phyloP scores from a whole-genome alignment of 306 rosid species.

The Fragaria vesca region DNA sequence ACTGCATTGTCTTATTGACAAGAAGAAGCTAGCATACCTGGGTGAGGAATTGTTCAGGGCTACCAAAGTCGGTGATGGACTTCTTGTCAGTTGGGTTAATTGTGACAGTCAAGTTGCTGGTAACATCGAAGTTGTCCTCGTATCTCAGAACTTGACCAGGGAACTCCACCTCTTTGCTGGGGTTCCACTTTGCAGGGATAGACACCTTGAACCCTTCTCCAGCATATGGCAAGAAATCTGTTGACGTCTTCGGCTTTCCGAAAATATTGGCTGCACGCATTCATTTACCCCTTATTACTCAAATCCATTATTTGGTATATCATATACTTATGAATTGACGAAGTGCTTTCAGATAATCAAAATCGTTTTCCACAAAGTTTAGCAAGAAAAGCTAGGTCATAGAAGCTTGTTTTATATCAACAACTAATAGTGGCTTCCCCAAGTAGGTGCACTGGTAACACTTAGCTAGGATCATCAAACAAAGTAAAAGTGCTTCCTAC shows the following conservation, averaged over 20 bases:
- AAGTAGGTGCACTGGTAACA: neutral
- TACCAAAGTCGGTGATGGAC: slow-evolving; percentile 75
- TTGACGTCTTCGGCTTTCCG: slow-evolving; percentile 89
- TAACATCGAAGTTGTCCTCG: slow-evolving; percentile 86
- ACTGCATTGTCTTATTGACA: neutral
- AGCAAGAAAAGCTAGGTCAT: neutral
- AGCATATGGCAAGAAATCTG: slow-evolving; percentile 70
- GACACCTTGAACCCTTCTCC: slow-evolving; percentile 85
- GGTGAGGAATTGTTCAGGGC: slow-evolving; percentile 76
- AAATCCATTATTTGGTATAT: neutral
- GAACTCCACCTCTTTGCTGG: slow-evolving; percentile 84
- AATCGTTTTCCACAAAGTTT: neutral
- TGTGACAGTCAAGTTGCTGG: slow-evolving; percentile 58
- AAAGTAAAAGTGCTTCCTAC: neutral
- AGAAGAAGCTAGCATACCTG: slow-evolving; percentile 32
- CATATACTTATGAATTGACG: neutral
- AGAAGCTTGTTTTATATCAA: neutral
- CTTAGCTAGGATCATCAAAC: neutral
- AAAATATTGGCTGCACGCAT: slow-evolving; percentile 81
- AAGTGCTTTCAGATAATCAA: neutral
- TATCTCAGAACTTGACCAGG: slow-evolving; percentile 84
- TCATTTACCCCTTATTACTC: slow-evolving; percentile 5
- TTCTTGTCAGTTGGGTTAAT: slow-evolving; percentile 80
- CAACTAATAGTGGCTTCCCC: neutral
- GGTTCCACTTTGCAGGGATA: slow-evolving; percentile 92